phyloP scores from a whole-genome alignment of 768 basidiomycete species.

The Cubamyces sp. region DNA sequence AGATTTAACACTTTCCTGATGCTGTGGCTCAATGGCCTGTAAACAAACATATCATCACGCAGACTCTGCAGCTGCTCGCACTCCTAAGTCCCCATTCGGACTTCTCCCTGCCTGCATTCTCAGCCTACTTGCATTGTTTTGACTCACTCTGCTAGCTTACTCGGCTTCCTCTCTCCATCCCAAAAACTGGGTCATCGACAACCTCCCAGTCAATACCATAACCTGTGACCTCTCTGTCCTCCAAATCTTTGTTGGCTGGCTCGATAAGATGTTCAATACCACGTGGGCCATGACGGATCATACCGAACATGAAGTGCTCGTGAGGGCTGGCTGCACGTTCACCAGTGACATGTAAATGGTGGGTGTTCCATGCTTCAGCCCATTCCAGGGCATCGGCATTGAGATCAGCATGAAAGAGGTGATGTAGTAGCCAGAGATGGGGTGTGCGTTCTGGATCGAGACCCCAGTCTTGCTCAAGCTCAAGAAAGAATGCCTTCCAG shows the following conservation, averaged over 20 bases:
- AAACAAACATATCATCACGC: too few relatives aligned
- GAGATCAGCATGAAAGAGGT: conserved; percentile 27
- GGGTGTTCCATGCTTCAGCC: conserved; percentile 42
- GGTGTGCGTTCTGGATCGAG: conserved; percentile 27
- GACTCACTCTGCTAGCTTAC: too few relatives aligned
- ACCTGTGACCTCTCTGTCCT: background rate
- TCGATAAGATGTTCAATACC: conserved; percentile 26
- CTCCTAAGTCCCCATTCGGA: too few relatives aligned
- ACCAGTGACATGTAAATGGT: conserved; percentile 31
- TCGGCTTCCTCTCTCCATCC: too few relatives aligned
- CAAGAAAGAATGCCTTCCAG: conserved; percentile 36
- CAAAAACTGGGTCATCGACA: conserved; percentile 4
- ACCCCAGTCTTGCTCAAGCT: conserved; percentile 30
- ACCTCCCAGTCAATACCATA: conserved; percentile 34
- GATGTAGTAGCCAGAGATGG: conserved; percentile 35
- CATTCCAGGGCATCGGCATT: conserved; percentile 30
- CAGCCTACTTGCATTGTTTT: too few relatives aligned
- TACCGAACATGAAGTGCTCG: conserved; percentile 39
- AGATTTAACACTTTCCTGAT: too few relatives aligned
- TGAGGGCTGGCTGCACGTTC: conserved; percentile 25
- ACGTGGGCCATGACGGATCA: conserved; percentile 36
- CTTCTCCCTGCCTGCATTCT: too few relatives aligned
- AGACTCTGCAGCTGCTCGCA: too few relatives aligned
- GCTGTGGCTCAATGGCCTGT: too few relatives aligned
- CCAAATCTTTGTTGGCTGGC: conserved; percentile 4